Conservation (phyloP, 495 filamentous ascomycete genomes). For the Aspergillus sclerotioniger region DNA sequence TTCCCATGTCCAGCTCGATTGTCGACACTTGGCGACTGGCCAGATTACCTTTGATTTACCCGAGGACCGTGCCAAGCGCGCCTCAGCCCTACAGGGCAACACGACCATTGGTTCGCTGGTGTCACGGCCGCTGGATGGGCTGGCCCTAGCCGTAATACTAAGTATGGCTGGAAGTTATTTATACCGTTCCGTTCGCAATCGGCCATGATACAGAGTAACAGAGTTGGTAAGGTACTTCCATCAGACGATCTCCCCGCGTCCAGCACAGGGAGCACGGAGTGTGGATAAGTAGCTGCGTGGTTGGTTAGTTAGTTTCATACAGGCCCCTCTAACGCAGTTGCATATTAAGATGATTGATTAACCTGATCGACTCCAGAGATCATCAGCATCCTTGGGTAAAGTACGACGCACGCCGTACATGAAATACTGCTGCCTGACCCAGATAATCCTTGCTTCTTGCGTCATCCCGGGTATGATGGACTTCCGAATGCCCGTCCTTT, state of each 20-base stretch:
- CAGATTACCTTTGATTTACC: background rate
- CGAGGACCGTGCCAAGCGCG: slow-evolving; percentile 11
- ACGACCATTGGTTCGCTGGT: slow-evolving; percentile 4
- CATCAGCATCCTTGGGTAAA: background rate
- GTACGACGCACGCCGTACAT: background rate
- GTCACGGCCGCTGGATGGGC: background rate
- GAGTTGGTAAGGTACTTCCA: too few relatives aligned
- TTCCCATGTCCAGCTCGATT: background rate
- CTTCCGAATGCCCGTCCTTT: background rate
- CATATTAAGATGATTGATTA: background rate
- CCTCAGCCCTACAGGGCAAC: slow-evolving; percentile 27
- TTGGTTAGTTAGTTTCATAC: too few relatives aligned
- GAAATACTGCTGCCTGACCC: slow-evolving; percentile 18
- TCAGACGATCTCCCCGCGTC: too few relatives aligned
- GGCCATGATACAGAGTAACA: too few relatives aligned
- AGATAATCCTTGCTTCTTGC: background rate
- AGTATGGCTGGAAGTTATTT: too few relatives aligned
- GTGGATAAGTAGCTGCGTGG: too few relatives aligned
- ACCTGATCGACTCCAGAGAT: background rate
- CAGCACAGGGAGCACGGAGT: too few relatives aligned
- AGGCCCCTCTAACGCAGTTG: background rate
- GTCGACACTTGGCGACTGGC: background rate
- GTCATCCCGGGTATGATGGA: background rate
- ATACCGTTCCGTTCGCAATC: too few relatives aligned
- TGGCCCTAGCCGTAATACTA: background rate